Conservation (phyloP, 2,329 filamentous ascomycete species). For the Colletotrichum incanum region DNA sequence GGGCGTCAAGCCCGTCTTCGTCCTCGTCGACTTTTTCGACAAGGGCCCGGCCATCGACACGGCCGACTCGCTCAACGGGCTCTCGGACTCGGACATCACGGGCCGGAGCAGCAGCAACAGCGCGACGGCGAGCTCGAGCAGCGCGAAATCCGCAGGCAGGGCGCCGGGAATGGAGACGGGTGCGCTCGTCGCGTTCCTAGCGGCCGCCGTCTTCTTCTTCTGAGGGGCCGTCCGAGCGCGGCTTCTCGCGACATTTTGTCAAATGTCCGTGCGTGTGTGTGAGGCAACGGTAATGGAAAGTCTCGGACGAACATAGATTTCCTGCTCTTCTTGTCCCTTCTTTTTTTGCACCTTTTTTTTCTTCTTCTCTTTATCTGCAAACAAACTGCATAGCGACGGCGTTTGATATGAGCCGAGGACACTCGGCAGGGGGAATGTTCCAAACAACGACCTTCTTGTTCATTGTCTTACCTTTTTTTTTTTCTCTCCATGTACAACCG, state of each 20-base stretch:
- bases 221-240: slow-evolving; percentile 40
- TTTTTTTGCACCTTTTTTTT: not conserved
- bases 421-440: not conserved
- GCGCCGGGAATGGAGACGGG: slow-evolving; percentile 51
- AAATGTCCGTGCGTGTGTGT: not conserved
- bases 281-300: too few species aligned
- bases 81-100: slow-evolving; percentile 54
- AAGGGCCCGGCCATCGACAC: slow-evolving; percentile 78
- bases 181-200: slow-evolving; percentile 62
- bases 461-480: not conserved
- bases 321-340: not conserved
- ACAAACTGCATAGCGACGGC: slow-evolving; percentile 22
- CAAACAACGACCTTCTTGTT: not conserved
- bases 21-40: slow-evolving; percentile 87
- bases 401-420: slow-evolving; percentile 4
- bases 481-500: not conserved
- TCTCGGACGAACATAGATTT: not conserved
- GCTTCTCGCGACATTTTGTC: not conserved
- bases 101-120: slow-evolving; percentile 52
- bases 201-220: slow-evolving; percentile 57
- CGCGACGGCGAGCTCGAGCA: slow-evolving; percentile 42
- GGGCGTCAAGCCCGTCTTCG: slow-evolving; percentile 77
- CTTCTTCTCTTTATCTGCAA: not conserved
- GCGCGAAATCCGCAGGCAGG: slow-evolving; percentile 35
- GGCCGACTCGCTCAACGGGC: slow-evolving; percentile 77